Evolutionary conservation across 1,284 basidiomycete species (phyloP).

Genomic region (Singerocomus inundabilis): DNA sequence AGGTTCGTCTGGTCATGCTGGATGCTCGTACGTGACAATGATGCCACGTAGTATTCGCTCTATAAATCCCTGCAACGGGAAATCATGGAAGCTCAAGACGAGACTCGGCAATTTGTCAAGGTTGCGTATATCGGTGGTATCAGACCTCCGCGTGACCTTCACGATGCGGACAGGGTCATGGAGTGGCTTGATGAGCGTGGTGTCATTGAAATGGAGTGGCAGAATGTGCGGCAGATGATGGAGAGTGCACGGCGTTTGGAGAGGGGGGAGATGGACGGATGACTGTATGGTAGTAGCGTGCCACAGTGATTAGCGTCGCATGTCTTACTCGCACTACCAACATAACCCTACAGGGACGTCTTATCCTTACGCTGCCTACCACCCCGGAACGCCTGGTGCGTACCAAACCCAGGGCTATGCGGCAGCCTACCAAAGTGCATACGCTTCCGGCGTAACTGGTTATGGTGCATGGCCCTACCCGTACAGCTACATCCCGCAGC

Average conservation of each 20-base stretch:
- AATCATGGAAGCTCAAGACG: conserved; percentile 44
- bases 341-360: conserved; percentile 44
- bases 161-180: conserved; percentile 72
- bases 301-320: conserved; percentile 6
- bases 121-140: conserved; percentile 53
- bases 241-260: conserved; percentile 68
- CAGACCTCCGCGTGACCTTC: conserved; percentile 59
- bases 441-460: conserved; percentile 45
- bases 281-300: neutral
- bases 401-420: conserved; percentile 41
- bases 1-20: conserved; percentile 49
- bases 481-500: conserved; percentile 53
- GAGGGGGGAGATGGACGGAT: conserved; percentile 38
- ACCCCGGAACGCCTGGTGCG: conserved; percentile 37
- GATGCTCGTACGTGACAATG: conserved; percentile 3
- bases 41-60: conserved; percentile 50
- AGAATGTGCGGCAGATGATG: conserved; percentile 67
- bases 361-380: conserved; percentile 54
- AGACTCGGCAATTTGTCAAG: conserved; percentile 47
- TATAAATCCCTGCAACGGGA: conserved; percentile 56
- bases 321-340: conserved; percentile 39
- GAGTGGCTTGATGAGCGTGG: conserved; percentile 78
- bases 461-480: conserved; percentile 60
- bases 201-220: conserved; percentile 67
- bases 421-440: conserved; percentile 44